These are phyloP conservation scores for Sarocladium strictum DNA, from an alignment of 2,329 filamentous ascomycete genomes.

Conservation along the genomic window DNA sequence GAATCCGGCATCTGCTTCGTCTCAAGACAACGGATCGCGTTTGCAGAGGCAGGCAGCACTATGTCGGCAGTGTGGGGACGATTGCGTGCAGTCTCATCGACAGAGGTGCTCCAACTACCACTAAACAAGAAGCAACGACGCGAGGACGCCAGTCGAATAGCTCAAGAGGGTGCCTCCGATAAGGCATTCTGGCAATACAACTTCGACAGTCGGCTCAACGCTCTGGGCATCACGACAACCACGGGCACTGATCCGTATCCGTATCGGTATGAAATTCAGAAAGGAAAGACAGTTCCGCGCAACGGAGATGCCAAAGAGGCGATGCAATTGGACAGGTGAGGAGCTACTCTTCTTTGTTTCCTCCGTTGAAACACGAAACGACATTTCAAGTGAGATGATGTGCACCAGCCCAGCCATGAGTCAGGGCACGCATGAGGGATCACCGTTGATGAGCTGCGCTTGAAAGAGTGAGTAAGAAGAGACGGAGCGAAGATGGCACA, in stretches of 20 bases:
- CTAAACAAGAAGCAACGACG: conserved; percentile 1
- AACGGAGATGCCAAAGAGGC: background rate
- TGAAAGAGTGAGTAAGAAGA: too few species aligned
- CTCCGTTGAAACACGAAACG: background rate
- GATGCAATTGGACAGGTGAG: background rate
- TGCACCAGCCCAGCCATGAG: too few species aligned
- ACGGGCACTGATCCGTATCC: background rate
- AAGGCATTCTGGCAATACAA: conserved; percentile 10
- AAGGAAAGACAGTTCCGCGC: conserved; percentile 11
- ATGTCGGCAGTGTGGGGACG: conserved; percentile 7
- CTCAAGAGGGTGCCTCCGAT: background rate
- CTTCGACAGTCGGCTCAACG: conserved; percentile 11
- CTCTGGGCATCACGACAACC: conserved; percentile 1
- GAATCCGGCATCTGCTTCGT: background rate
- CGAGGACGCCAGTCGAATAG: background rate
- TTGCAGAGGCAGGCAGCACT: background rate
- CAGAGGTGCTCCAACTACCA: background rate
- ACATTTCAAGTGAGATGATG: background rate
- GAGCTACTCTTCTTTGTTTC: background rate
- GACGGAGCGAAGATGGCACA: background rate
- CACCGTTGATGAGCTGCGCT: background rate
- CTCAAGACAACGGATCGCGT: too few species aligned
- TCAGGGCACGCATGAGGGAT: too few species aligned
- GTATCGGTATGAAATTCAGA: conserved; percentile 9
- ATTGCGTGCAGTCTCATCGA: background rate